These are phyloP conservation scores for Pythium aphanidermatum DNA, from an alignment of 352 stramenopile genomes.

Conservation along the genomic window DNA sequence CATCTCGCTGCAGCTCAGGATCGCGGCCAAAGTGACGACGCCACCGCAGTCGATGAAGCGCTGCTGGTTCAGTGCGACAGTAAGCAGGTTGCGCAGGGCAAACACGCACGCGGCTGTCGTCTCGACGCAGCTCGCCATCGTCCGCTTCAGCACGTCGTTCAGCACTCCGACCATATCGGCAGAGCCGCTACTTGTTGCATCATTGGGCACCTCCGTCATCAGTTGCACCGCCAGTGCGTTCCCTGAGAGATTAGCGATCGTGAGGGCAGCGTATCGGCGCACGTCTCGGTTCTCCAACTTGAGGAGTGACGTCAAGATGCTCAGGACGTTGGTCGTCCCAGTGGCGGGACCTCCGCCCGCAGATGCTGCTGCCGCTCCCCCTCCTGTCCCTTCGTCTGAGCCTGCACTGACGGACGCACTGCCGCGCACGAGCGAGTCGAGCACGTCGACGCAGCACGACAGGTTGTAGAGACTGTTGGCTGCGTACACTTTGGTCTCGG, in stretches of 20 bases:
- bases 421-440: conserved; percentile 49
- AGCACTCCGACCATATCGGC: conserved; percentile 39
- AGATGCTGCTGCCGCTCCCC: conserved; percentile 5
- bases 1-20: conserved; percentile 47
- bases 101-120: conserved; percentile 60
- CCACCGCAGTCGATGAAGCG: conserved; percentile 59
- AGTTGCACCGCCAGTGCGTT: conserved; percentile 42
- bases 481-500: conserved; percentile 79
- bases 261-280: conserved; percentile 52
- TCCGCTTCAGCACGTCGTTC: conserved; percentile 65
- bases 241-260: conserved; percentile 59
- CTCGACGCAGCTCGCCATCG: conserved; percentile 43
- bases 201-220: conserved; percentile 56
- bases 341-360: background rate
- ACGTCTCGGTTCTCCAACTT: conserved; percentile 63
- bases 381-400: conserved; percentile 2
- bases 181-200: conserved; percentile 1
- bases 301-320: conserved; percentile 55
- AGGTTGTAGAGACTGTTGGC: conserved; percentile 84
- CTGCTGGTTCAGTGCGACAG: conserved; percentile 42
- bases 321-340: conserved; percentile 37
- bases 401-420: conserved; percentile 6
- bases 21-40: conserved; percentile 52
- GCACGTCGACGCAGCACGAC: conserved; percentile 39
- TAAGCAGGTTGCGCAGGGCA: conserved; percentile 68